phyloP scores from a whole-genome alignment of 2,329 filamentous ascomycete species.

The Aspergillus versicolor region DNA sequence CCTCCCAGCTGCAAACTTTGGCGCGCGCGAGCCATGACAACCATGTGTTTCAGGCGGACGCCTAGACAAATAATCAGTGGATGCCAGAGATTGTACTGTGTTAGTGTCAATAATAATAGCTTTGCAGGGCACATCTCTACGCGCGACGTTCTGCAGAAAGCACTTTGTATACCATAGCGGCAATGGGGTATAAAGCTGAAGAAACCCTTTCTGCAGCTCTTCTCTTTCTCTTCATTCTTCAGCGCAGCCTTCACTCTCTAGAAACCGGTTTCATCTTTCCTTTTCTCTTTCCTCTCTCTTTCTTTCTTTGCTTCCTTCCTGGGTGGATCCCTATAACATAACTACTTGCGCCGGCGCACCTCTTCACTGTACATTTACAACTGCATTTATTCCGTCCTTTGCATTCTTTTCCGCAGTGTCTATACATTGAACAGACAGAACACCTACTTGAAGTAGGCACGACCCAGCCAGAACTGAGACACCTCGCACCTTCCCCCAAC shows the following conservation, averaged over 20 bases:
- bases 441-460: conserved; percentile 1
- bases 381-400: not conserved
- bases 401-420: not conserved
- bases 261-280: conserved; percentile 13
- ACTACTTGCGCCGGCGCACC: conserved; percentile 18
- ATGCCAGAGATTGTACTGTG: not conserved
- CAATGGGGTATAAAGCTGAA: conserved; percentile 5
- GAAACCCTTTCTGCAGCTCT: not conserved
- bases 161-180: not conserved
- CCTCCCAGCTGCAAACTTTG: not conserved
- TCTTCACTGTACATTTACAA: conserved; percentile 1
- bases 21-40: conserved; percentile 12
- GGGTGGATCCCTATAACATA: conserved; percentile 2
- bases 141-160: not conserved
- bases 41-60: conserved; percentile 6
- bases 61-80: conserved; percentile 9
- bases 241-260: conserved; percentile 8
- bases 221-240: conserved; percentile 4
- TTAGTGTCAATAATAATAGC: not conserved
- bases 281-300: not conserved
- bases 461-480: not conserved
- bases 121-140: not conserved
- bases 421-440: not conserved
- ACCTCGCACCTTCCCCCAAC: not conserved
- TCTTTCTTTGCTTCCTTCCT: conserved; percentile 11